phyloP scores from a whole-genome alignment of 163 green algal species.

The Trebouxiophyceae sp. region DNA sequence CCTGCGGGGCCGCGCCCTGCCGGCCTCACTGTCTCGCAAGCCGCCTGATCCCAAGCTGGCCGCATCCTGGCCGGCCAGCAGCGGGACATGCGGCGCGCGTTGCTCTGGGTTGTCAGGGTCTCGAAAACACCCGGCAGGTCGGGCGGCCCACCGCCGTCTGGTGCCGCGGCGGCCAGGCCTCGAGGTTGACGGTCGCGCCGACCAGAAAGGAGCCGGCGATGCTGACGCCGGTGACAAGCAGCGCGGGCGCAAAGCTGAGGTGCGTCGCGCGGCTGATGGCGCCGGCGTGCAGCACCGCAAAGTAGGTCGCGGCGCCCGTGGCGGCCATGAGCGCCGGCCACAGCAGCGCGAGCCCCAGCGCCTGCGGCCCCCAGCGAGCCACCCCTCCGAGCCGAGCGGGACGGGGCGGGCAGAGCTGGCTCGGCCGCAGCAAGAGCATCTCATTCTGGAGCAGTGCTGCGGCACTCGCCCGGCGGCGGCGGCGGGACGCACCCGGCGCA shows the following conservation, averaged over 20 bases:
- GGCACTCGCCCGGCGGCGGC: neutral
- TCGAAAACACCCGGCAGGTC: too few species aligned
- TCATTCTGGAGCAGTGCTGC: too few species aligned
- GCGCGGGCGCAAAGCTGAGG: conserved; percentile 11
- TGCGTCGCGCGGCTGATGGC: too few species aligned
- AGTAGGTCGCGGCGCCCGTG: conserved; percentile 18
- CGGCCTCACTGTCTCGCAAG: too few species aligned
- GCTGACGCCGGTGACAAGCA: conserved; percentile 24
- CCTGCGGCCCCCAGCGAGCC: too few species aligned
- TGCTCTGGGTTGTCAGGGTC: too few species aligned
- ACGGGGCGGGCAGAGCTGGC: too few species aligned
- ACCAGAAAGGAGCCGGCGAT: conserved; percentile 10
- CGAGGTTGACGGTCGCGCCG: conserved; percentile 6
- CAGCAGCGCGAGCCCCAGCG: conserved; percentile 17
- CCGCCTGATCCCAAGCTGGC: too few species aligned
- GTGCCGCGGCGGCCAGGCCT: conserved; percentile 25
- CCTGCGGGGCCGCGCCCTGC: conserved; percentile 13
- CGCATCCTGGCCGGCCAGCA: too few species aligned
- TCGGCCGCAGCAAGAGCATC: too few species aligned
- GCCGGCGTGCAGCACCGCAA: conserved; percentile 8
- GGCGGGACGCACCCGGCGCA: neutral
- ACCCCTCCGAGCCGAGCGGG: too few species aligned
- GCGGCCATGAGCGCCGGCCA: conserved; percentile 23
- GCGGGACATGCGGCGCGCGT: too few species aligned
- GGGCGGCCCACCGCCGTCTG: conserved; percentile 7